phyloP scores from a whole-genome alignment of 1,284 basidiomycete species.

The Pyrrhoderma noxium region DNA sequence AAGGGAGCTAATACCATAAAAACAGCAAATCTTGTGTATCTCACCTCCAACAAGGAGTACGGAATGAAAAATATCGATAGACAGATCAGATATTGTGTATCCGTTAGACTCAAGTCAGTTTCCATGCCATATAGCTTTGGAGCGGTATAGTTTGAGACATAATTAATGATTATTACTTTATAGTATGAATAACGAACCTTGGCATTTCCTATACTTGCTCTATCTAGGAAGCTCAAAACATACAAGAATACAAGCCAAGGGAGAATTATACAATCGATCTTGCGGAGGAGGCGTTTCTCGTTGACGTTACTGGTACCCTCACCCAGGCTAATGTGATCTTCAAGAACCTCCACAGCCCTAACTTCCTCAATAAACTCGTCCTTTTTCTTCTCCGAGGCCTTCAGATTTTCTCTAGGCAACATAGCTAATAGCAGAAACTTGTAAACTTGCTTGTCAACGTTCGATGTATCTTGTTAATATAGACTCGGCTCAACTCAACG shows the following conservation, averaged over 20 bases:
- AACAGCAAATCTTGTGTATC: slow-evolving; percentile 17
- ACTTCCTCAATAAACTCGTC: neutral
- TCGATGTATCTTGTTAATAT: too few species aligned
- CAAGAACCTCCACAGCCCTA: neutral
- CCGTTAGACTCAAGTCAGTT: slow-evolving; percentile 45
- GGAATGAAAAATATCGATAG: slow-evolving; percentile 62
- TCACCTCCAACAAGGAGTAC: slow-evolving; percentile 53
- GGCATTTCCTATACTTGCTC: slow-evolving; percentile 78
- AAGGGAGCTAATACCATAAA: neutral
- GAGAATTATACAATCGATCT: slow-evolving; percentile 57
- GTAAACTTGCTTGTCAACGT: too few species aligned
- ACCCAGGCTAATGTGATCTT: neutral
- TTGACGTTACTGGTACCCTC: slow-evolving; percentile 31
- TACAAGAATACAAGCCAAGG: slow-evolving; percentile 70
- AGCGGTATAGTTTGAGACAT: neutral
- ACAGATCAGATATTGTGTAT: slow-evolving; percentile 56
- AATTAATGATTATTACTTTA: too few species aligned
- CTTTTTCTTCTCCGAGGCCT: neutral
- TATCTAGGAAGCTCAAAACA: slow-evolving; percentile 67
- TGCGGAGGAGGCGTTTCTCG: slow-evolving; percentile 55
- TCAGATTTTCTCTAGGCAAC: neutral
- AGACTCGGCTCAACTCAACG: too few species aligned
- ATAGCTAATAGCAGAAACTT: neutral
- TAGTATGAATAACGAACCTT: slow-evolving; percentile 35
- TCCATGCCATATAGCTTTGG: slow-evolving; percentile 58